Conservation (phyloP, 345 rosid genomes). For the Leavenworthia alabamica region DNA sequence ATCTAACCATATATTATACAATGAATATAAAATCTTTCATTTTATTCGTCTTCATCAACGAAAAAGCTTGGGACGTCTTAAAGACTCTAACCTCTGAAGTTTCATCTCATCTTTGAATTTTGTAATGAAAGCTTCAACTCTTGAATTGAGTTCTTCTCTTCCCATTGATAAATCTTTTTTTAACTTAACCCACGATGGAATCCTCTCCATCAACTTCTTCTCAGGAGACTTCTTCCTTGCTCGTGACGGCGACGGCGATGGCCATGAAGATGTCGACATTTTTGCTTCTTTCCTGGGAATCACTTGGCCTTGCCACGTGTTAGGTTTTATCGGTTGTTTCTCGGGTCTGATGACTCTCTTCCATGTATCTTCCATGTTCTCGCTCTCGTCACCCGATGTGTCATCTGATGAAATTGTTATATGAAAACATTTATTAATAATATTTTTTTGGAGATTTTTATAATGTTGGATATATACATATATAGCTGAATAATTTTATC, state of each 20-base stretch:
- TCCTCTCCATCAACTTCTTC: constrained; percentile 53
- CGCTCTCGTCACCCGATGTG: constrained; percentile 18
- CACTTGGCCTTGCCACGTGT: constrained; percentile 47
- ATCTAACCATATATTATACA: no score
- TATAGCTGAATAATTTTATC: not conserved
- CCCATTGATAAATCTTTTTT: constrained; percentile 63
- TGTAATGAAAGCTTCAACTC: constrained; percentile 75
- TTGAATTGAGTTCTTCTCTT: constrained; percentile 75
- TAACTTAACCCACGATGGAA: constrained; percentile 36
- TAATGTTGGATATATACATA: no score
- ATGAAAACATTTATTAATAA: not conserved
- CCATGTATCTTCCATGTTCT: constrained; percentile 30
- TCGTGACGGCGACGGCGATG: not conserved
- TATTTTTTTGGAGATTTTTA: not conserved
- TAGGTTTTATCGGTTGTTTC: constrained; percentile 46
- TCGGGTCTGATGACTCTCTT: constrained; percentile 29
- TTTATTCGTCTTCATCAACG: constrained; percentile 9
- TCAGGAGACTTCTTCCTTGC: constrained; percentile 8
- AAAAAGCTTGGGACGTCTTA: constrained; percentile 42
- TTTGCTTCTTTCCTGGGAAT: constrained; percentile 42
- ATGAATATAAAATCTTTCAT: no score
- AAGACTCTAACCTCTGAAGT: constrained; percentile 67
- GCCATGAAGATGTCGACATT: constrained; percentile 32
- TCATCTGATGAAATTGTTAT: constrained; percentile 1
- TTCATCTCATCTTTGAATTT: constrained; percentile 83